Conservation (phyloP, 768 basidiomycete genomes). For the Pulveroboletus frians region DNA sequence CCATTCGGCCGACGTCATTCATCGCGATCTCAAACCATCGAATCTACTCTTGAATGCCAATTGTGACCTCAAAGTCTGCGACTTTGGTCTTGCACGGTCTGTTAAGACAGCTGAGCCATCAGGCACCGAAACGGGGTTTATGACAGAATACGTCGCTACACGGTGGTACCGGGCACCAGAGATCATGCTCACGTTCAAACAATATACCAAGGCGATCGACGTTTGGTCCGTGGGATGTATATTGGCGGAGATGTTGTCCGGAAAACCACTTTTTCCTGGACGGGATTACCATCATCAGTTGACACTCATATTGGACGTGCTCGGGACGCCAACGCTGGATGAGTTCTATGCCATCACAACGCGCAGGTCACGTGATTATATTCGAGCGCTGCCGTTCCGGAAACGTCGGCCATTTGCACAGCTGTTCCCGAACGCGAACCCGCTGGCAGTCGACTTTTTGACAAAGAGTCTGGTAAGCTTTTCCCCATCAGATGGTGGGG, state of each 20-base stretch:
- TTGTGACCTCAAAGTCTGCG: slow-evolving; percentile 92
- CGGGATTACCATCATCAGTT: slow-evolving; percentile 96
- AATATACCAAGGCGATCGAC: slow-evolving; percentile 95
- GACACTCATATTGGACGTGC: slow-evolving; percentile 90
- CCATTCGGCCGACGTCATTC: slow-evolving; percentile 94
- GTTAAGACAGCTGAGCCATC: slow-evolving; percentile 82
- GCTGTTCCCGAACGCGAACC: slow-evolving; percentile 88
- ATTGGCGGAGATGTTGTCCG: slow-evolving; percentile 94
- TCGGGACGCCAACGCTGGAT: slow-evolving; percentile 94
- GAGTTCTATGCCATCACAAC: slow-evolving; percentile 98
- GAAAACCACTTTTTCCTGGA: slow-evolving; percentile 95
- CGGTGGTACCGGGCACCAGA: slow-evolving; percentile 99
- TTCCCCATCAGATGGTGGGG: no score
- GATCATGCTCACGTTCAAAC: slow-evolving; percentile 99
- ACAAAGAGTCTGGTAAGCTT: slow-evolving; percentile 71
- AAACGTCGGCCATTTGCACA: slow-evolving; percentile 78
- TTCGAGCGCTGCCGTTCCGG: slow-evolving; percentile 90
- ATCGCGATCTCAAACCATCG: slow-evolving; percentile 94
- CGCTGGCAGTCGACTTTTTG: slow-evolving; percentile 70
- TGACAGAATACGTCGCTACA: slow-evolving; percentile 98
- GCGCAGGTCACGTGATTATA: slow-evolving; percentile 87
- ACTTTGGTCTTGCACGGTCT: slow-evolving; percentile 92
- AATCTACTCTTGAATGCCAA: slow-evolving; percentile 97
- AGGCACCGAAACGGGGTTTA: slow-evolving; percentile 81
- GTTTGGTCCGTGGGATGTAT: slow-evolving; percentile 87